Base-by-base conservation (phyloP, 441 rosid species). In the Capsella rubella region DNA sequence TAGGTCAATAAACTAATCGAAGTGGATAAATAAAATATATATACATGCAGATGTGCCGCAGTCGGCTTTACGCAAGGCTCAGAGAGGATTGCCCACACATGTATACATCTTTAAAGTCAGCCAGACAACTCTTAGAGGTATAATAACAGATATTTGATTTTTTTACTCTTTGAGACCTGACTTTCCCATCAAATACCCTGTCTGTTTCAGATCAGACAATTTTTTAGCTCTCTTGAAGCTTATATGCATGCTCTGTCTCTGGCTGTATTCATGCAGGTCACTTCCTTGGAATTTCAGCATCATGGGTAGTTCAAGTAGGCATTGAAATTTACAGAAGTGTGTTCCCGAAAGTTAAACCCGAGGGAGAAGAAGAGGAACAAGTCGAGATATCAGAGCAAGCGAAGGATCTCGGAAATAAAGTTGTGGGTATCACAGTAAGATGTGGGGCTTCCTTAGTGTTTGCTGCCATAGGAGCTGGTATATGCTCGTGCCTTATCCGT, bases 81-180 rank as follows among this genome's bases (percentile, higher is more conserved):
- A 81, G 56, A 90, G 98, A 82, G 93, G 96, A 67, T 55, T 86
- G 87, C 93, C 95, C 56, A 73, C 88, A 21, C 49, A 70, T 29
- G 58, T 90, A 71, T 95, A 86, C 75, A 72, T 95, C 75, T 81
- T 84, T 76, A 87, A 83, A 76, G 95, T 91, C 67, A 79, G 90
- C 83, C 82, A 84, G 83, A 86, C 99, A 69, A 91, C 99, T 73
- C 89, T 92, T 55, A 86, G 96, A 91, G 98, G 98, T 95, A 32
- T 72, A 25, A 12, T 72, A 37, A 72, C 42, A 51, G 34, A 1
- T 18, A 9, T 3, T 10, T 21, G 31, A 11, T 16, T 52, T 54
- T 54, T 51, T 16, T 47, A 64, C 40, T 66, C 60, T 49, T 35
- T 6, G n/a, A 53, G 49, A 21, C 61, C 28, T 28, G 49, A 21